Evolutionary conservation across 1,284 basidiomycete species (phyloP).

Genomic region (Rhodotorula glutinis): DNA sequence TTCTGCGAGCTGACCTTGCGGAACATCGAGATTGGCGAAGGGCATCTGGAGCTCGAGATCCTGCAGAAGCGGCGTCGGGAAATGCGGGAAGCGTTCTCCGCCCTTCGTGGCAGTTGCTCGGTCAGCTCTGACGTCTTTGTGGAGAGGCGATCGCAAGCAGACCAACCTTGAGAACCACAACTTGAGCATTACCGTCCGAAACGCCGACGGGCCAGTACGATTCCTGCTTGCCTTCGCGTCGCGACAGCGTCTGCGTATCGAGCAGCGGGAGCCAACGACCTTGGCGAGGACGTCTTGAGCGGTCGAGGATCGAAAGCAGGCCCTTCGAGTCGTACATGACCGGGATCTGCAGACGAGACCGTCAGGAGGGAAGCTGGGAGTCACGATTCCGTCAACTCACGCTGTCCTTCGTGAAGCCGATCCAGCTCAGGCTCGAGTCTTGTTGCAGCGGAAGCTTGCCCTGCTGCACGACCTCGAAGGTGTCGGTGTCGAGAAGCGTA

Average conservation of each 20-base stretch:
- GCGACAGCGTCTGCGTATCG: constrained; percentile 73
- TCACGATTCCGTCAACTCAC: constrained; percentile 11
- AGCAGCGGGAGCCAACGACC: constrained; percentile 87
- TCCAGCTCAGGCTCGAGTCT: constrained; percentile 76
- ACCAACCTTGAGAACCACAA: constrained; percentile 76
- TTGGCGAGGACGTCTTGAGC: constrained; percentile 79
- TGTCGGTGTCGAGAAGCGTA: constrained; percentile 78
- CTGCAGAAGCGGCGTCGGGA: constrained; percentile 84
- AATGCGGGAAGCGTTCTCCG: constrained; percentile 72
- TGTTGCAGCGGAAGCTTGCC: constrained; percentile 79
- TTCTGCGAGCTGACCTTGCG: constrained; percentile 70
- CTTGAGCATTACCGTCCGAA: constrained; percentile 70
- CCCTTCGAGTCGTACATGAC: constrained; percentile 86
- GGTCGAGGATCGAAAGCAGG: constrained; percentile 76
- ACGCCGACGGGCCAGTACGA: constrained; percentile 93
- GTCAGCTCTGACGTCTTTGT: too few species aligned
- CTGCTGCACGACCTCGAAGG: constrained; percentile 80
- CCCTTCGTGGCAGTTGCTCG: too few species aligned
- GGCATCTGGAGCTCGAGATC: constrained; percentile 83
- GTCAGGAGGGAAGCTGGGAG: background rate
- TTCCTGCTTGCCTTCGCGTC: constrained; percentile 78
- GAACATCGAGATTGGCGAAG: constrained; percentile 68
- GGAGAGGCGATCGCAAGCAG: too few species aligned
- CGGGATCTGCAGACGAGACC: constrained; percentile 62
- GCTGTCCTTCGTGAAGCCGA: constrained; percentile 81